These are phyloP conservation scores for Quercus tomentella DNA, from an alignment of 331 rosid genomes.

Conservation along the genomic window DNA sequence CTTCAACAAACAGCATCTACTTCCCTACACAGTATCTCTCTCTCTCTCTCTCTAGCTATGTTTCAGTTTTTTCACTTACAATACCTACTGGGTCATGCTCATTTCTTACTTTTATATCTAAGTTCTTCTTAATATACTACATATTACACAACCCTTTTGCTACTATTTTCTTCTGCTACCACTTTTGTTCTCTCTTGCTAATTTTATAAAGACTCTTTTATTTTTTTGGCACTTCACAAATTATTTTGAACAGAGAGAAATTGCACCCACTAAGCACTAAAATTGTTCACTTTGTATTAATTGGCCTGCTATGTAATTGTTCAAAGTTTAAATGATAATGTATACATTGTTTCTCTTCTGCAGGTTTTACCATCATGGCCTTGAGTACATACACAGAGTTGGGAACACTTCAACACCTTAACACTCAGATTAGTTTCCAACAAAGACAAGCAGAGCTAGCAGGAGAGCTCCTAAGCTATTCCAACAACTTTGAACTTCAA, in stretches of 20 bases:
- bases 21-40: neutral
- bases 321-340: too few relatives aligned
- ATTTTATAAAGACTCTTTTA: too few relatives aligned
- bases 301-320: too few relatives aligned
- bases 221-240: too few relatives aligned
- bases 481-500: neutral
- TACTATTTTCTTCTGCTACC: neutral
- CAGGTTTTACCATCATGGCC: constrained; percentile 16
- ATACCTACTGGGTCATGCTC: neutral
- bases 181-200: too few relatives aligned
- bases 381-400: constrained; percentile 10
- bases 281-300: too few relatives aligned
- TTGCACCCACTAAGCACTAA: too few relatives aligned
- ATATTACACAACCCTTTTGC: too few relatives aligned
- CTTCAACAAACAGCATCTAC: neutral
- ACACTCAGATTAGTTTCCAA: neutral
- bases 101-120: neutral
- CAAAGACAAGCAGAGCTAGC: neutral
- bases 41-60: neutral
- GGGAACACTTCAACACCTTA: constrained; percentile 6
- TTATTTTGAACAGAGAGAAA: too few relatives aligned
- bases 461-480: neutral
- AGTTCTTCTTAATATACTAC: neutral
- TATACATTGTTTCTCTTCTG: neutral
- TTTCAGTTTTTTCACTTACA: neutral